Conservation (phyloP, 495 filamentous ascomycete species). For the Amphirosellinia nigrospora region DNA sequence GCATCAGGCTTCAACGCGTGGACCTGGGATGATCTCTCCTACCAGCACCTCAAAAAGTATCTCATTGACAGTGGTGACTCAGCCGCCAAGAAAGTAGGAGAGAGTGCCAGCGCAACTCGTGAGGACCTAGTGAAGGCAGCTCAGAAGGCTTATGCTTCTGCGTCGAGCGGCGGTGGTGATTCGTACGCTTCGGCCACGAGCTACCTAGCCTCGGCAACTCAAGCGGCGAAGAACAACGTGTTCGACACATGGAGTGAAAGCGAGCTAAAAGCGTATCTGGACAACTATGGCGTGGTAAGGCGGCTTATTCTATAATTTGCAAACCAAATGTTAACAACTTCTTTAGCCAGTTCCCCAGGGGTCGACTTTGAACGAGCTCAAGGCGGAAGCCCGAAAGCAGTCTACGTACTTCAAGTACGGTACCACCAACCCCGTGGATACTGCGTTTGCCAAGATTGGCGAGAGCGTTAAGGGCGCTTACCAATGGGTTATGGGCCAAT, state of each 20-base stretch:
- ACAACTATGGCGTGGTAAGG: constrained; percentile 73
- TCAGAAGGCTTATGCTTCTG: constrained; percentile 70
- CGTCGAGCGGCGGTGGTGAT: constrained; percentile 68
- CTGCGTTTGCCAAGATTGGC: constrained; percentile 67
- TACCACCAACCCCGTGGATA: constrained; percentile 67
- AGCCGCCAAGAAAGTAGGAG: constrained; percentile 70
- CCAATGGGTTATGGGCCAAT: constrained; percentile 63
- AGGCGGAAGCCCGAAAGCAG: constrained; percentile 71
- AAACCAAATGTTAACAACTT: constrained; percentile 53
- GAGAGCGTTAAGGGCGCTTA: constrained; percentile 55
- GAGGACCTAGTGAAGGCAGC: constrained; percentile 77
- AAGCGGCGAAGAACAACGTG: constrained; percentile 67
- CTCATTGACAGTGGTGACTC: constrained; percentile 62
- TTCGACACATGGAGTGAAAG: constrained; percentile 82
- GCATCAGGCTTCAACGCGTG: constrained; percentile 74
- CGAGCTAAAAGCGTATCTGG: constrained; percentile 81
- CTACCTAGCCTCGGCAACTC: constrained; percentile 71
- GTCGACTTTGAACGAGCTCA: constrained; percentile 64
- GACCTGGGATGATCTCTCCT: constrained; percentile 85
- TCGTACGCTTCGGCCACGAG: constrained; percentile 78
- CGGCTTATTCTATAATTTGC: background rate
- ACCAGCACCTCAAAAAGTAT: constrained; percentile 77
- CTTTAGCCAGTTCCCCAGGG: constrained; percentile 61
- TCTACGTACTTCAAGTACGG: constrained; percentile 80
- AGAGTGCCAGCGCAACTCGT: constrained; percentile 69